A percentile compares a stretch with the other conserved stretches of the same genome.
phyloP scores from a whole-genome alignment of 352 stramenopile species.

The Globisporangium spiculum region DNA sequence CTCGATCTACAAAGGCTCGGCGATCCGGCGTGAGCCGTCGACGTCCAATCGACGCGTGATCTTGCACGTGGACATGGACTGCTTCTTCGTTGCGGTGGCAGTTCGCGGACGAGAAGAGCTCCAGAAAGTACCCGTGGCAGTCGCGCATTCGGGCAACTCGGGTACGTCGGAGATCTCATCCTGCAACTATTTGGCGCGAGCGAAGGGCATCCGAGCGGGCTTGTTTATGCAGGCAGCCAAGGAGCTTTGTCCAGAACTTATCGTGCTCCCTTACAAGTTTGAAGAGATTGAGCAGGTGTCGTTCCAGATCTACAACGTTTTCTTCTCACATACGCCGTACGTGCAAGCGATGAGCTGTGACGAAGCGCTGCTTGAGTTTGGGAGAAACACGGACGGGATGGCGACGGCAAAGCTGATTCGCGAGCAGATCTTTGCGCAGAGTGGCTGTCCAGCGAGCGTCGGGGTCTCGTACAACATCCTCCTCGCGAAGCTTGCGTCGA shows the following conservation, averaged over 20 bases:
- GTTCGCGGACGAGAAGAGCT: constrained; percentile 79
- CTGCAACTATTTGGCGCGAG: constrained; percentile 94
- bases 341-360: constrained; percentile 96
- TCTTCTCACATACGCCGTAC: constrained; percentile 80
- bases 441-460: constrained; percentile 90
- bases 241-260: constrained; percentile 86
- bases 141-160: constrained; percentile 83
- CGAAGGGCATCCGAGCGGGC: constrained; percentile 88
- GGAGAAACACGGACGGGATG: constrained; percentile 48
- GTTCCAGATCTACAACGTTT: constrained; percentile 91
- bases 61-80: constrained; percentile 97
- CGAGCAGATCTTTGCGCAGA: constrained; percentile 67
- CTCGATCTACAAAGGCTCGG: constrained; percentile 51
- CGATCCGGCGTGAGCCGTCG: constrained; percentile 28
- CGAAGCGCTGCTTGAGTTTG: constrained; percentile 93
- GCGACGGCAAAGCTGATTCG: constrained; percentile 71
- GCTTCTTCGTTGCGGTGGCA: constrained; percentile 94
- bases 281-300: constrained; percentile 88
- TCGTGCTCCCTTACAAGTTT: constrained; percentile 95
- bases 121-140: constrained; percentile 80
- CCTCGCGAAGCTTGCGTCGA: constrained; percentile 92
- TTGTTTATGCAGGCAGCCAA: constrained; percentile 95
- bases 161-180: constrained; percentile 92
- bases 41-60: constrained; percentile 76
- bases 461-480: constrained; percentile 93